These are phyloP conservation scores for Calonectria crousiana DNA, from an alignment of 2,329 filamentous ascomycete genomes.

Conservation along the genomic window DNA sequence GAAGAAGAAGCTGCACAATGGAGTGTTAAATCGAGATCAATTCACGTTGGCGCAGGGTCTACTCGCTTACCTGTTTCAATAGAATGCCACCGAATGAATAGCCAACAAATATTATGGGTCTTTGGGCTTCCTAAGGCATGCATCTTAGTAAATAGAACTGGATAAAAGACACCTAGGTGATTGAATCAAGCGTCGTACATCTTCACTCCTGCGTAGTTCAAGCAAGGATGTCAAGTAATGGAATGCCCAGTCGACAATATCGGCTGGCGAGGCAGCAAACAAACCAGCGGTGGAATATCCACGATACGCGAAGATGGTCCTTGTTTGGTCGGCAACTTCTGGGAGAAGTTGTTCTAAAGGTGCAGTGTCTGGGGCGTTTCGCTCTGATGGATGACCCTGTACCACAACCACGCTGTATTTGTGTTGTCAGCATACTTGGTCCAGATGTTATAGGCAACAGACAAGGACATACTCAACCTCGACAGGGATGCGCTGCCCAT, in stretches of 20 bases:
- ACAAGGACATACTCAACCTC: slow-evolving; percentile 9
- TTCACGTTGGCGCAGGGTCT: neutral
- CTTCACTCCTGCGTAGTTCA: neutral
- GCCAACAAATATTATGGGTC: slow-evolving; percentile 6
- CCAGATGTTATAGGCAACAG: neutral
- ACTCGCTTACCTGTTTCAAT: neutral
- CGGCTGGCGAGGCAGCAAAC: slow-evolving; percentile 2
- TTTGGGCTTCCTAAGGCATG: neutral
- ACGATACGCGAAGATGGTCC: neutral
- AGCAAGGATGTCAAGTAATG: neutral
- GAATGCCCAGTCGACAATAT: slow-evolving; percentile 14
- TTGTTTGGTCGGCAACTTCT: neutral
- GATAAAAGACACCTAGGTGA: neutral
- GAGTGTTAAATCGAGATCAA: neutral
- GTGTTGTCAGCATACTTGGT: neutral
- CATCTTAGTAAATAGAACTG: neutral
- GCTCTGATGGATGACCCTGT: neutral
- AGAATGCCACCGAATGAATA: slow-evolving; percentile 16
- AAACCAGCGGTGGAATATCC: neutral
- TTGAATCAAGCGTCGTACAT: neutral
- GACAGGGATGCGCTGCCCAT: neutral
- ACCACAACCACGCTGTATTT: neutral
- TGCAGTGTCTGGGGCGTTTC: neutral
- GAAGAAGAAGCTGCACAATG: neutral
- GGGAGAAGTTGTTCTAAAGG: neutral